Evolutionary conservation across 2,329 filamentous ascomycete species (phyloP), one percentile per base, ranked within the genome.

Genomic region (Uncinocarpus reesii): DNA sequence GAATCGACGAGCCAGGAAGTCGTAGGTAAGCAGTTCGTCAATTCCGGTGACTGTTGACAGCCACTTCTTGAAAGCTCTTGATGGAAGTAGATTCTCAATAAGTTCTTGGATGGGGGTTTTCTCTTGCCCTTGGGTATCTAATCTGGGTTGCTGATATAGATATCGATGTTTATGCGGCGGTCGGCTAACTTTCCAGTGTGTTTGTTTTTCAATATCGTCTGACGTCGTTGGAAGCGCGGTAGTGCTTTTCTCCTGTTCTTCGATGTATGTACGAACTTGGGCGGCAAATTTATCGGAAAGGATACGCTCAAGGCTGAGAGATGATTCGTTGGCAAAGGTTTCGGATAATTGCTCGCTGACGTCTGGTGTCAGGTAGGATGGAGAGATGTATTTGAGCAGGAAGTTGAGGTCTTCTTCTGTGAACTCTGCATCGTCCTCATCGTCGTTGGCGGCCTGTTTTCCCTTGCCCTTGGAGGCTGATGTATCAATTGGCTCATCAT

Each of bases 151-250:
- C 51, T 86, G 77, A 66, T 92, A 98, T 1, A 95, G 73, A 64
- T 84, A 98, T 11, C 89, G 85, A 62, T 95, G 88, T 71, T 98
- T 98, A 70, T 98, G 89, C 0, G 92, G 92, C 32, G 92, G 92
- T 26, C 79, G 77, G 5, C 92, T 86, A 7, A 93, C 83, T 52
- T 75, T 78, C 85, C 86, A 92, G 0, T 69, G 67, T 35, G 71
- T 77, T 53, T 69, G 69, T 38, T 72, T 72, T 58, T 82, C 78
- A 51, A 84, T 80, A 49, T 76, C 73, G 0, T 65, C 60, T 38
- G 75, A 78, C 13, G 64, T 60, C 7, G 56, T 53, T 13, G 64
- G 61, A 2, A 64, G 56, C 3, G 72, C 70, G 4, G 77, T 60
- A 1, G 61, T 32, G 28, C 70, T 62, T 48, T 68, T 69, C 59